These are phyloP conservation scores for Cladosporium sp. DNA, from an alignment of 2,329 filamentous ascomycete species.

Conservation along the genomic window DNA sequence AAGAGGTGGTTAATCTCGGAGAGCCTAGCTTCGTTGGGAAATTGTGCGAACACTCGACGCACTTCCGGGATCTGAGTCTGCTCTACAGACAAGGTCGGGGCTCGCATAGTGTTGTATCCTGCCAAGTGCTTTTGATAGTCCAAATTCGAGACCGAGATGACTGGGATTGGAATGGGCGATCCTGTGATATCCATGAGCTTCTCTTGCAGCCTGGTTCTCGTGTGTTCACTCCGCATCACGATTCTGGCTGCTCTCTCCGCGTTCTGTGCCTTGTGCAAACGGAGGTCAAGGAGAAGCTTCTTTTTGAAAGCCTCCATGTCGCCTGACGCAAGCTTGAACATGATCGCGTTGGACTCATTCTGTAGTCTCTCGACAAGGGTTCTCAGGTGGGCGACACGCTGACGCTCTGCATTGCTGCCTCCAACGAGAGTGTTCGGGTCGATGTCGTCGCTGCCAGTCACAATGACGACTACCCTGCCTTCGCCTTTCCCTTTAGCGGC, in stretches of 20 bases:
- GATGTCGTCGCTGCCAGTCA: conserved; percentile 8
- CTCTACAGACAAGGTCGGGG: conserved; percentile 22
- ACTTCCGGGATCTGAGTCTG: conserved; percentile 22
- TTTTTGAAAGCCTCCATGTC: neutral
- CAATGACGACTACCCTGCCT: neutral
- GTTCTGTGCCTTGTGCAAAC: neutral
- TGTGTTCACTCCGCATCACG: conserved; percentile 4
- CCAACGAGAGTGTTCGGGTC: neutral
- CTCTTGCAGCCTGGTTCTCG: neutral
- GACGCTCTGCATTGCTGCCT: neutral
- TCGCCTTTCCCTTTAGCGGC: conserved; percentile 6
- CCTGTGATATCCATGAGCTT: neutral
- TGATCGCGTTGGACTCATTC: neutral
- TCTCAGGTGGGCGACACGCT: neutral
- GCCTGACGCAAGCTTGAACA: neutral
- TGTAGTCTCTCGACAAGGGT: neutral
- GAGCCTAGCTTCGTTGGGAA: conserved; percentile 22
- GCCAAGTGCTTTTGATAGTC: conserved; percentile 15
- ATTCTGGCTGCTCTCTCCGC: neutral
- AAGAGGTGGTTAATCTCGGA: conserved; percentile 21
- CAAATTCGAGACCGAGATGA: neutral
- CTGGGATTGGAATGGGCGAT: neutral
- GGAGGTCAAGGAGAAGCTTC: neutral
- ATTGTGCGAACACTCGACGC: conserved; percentile 2
- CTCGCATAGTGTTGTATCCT: conserved; percentile 13